Base-by-base conservation (phyloP, 495 filamentous ascomycete genomes). In the Platismatia glauca region DNA sequence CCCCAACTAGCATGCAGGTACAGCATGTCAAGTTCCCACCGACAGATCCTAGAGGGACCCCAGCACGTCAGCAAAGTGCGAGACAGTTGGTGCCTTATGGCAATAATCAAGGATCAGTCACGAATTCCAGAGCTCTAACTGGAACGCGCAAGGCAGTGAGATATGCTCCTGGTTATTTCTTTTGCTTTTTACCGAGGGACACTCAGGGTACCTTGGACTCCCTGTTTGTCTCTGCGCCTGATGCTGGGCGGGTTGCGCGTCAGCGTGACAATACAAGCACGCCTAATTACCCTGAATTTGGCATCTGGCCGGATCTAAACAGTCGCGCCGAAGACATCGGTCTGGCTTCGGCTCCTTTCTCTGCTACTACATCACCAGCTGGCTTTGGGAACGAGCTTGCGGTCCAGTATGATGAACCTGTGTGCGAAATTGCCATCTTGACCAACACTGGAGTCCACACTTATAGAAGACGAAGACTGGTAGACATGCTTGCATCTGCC, bases 361-460 rank as follows among this genome's bases (percentile, higher is more conserved):
- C 82, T 20, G 89, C 90, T 18, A 75, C 82, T 0, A 70, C 70
- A n/a, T 82, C 81, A 24, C 89, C 94, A 13, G 72, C 82, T 18
- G 93, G 93, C 0, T 98, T 95, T 69, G 91, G 91, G 22, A 99
- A 99, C 67, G 94, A 99, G 71, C 77, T 96, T 63, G 91, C 95
- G 9, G 86, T 95, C 44, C 94, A 99, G 70, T 97, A 91, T 65
- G 95, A 97, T 68, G 80, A 89, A 33, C 78, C 84, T 0, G 81
- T 86, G 6, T 81, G 87, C 15, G 91, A 97, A 68, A 83, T 96
- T 58, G 95, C 91, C 8, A 85, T 99, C 39, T 77, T 99, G 61
- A 97, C 94, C 11, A 94, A 92, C 66, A 88, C 81, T 20, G 94
- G 93, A 4, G 83, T 99, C 60, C 88, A 95, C 65, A 79, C 94